These are phyloP conservation scores for Fusarium phyllophilum DNA, from an alignment of 2,329 filamentous ascomycete genomes.

Conservation along the genomic window DNA sequence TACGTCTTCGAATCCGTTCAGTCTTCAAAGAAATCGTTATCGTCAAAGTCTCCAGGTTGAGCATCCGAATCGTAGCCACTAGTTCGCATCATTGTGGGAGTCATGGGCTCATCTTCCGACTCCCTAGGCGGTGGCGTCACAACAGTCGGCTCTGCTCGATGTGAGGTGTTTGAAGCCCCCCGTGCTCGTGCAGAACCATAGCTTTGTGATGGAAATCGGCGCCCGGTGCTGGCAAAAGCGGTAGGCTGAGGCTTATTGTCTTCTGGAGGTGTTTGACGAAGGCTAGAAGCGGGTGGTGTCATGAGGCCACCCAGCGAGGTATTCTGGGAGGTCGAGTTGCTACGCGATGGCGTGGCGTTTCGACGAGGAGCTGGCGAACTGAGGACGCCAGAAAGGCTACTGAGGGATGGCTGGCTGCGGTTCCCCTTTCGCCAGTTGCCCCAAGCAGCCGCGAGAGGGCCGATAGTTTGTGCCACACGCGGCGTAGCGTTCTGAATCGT, in stretches of 20 bases:
- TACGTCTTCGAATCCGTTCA: conserved; percentile 27
- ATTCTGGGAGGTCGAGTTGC: conserved; percentile 62
- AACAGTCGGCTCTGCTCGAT: conserved; percentile 30
- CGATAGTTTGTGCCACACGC: conserved; percentile 84
- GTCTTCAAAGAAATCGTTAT: conserved; percentile 67
- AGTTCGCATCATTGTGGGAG: conserved; percentile 70
- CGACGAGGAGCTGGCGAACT: conserved; percentile 55
- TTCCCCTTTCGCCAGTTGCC: conserved; percentile 87
- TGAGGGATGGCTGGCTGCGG: conserved; percentile 63
- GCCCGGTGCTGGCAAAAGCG: conserved; percentile 69
- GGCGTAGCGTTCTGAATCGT: conserved; percentile 83
- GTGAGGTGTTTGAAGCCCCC: conserved; percentile 47
- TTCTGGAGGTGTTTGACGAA: conserved; percentile 68
- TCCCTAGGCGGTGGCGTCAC: conserved; percentile 54
- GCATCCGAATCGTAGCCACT: conserved; percentile 71
- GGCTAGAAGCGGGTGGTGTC: conserved; percentile 84
- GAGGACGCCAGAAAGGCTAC: conserved; percentile 59
- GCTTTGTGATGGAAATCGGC: conserved; percentile 63
- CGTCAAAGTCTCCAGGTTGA: conserved; percentile 67
- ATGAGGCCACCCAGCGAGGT: conserved; percentile 81
- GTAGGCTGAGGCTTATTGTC: conserved; percentile 62
- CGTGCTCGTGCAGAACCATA: conserved; percentile 40
- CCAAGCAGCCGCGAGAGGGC: conserved; percentile 86
- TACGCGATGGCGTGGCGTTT: conserved; percentile 70
- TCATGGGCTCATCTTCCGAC: conserved; percentile 58